A percentile compares a stretch with the other conserved stretches of the same genome.
Evolutionary conservation across 148 eudicot genomes (phyloP).

Genomic region (Vaccinium vitisidaea): DNA sequence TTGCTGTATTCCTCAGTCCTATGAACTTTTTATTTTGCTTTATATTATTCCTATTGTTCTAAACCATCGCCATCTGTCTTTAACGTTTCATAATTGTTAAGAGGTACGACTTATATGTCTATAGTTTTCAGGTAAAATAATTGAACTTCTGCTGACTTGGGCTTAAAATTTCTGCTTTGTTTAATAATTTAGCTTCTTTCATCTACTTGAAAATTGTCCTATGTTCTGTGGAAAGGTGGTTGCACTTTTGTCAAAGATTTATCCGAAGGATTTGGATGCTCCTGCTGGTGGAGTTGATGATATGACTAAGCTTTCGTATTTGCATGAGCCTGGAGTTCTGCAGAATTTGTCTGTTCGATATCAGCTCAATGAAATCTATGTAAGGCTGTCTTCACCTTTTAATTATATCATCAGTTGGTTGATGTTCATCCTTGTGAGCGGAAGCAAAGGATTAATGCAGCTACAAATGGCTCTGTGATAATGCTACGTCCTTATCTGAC

Average conservation of each 20-base stretch:
- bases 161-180: background rate
- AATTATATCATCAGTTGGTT: conserved; percentile 13
- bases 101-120: background rate
- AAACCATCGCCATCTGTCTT: background rate
- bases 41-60: background rate
- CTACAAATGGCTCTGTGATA: conserved; percentile 36
- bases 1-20: background rate
- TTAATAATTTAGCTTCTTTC: conserved; percentile 5
- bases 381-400: conserved; percentile 35
- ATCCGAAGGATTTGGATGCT: conserved; percentile 83
- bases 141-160: background rate
- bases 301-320: conserved; percentile 87
- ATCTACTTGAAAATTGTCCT: conserved; percentile 5
- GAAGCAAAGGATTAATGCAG: conserved; percentile 38
- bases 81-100: background rate
- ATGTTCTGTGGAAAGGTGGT: conserved; percentile 35
- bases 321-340: conserved; percentile 92
- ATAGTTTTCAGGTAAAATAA: background rate
- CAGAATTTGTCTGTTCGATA: conserved; percentile 78
- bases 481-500: conserved; percentile 42
- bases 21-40: background rate
- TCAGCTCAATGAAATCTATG: conserved; percentile 83
- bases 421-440: conserved; percentile 25
- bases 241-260: conserved; percentile 47
- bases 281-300: conserved; percentile 93